These are phyloP conservation scores for Hypomyces perniciosus DNA, from an alignment of 2,329 filamentous ascomycete genomes.

Conservation along the genomic window DNA sequence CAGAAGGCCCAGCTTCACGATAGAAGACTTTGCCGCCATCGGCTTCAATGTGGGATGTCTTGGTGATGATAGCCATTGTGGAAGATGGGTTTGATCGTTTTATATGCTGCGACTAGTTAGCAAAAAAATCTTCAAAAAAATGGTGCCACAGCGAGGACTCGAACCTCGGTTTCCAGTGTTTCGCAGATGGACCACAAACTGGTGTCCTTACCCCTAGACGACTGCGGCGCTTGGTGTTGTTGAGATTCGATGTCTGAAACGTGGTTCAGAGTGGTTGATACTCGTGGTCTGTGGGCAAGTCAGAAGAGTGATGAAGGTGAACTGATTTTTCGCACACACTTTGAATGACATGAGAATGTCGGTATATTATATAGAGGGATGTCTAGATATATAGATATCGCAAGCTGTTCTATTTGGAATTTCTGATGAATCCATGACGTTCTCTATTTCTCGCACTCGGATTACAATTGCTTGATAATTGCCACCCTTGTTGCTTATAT, in stretches of 20 bases:
- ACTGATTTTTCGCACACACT: no score
- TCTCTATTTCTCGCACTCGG: no score
- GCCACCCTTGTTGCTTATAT: no score
- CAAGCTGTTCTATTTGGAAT: no score
- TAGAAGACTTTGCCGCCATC: slow-evolving; percentile 37
- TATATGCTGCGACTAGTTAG: background rate
- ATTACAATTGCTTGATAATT: no score
- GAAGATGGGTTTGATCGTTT: background rate
- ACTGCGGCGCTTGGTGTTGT: slow-evolving; percentile 3
- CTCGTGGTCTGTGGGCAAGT: no score
- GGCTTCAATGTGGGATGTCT: slow-evolving; percentile 15
- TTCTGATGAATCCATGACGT: no score
- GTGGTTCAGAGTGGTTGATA: background rate
- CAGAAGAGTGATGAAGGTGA: no score
- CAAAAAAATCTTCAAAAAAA: background rate
- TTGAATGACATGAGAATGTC: no score
- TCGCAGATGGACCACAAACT: slow-evolving; percentile 8
- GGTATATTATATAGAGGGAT: no score
- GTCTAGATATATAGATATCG: no score
- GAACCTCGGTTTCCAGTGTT: slow-evolving; percentile 14
- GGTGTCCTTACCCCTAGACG: slow-evolving; percentile 10
- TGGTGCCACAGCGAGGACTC: slow-evolving; percentile 12
- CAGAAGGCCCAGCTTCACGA: slow-evolving; percentile 26
- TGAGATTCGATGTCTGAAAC: background rate
- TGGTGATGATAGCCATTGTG: no score